Percentiles rank a stretch among this genome's conserved stretches.
phyloP scores from a whole-genome alignment of 1,139 yeast species.

The Pichia sp. region DNA sequence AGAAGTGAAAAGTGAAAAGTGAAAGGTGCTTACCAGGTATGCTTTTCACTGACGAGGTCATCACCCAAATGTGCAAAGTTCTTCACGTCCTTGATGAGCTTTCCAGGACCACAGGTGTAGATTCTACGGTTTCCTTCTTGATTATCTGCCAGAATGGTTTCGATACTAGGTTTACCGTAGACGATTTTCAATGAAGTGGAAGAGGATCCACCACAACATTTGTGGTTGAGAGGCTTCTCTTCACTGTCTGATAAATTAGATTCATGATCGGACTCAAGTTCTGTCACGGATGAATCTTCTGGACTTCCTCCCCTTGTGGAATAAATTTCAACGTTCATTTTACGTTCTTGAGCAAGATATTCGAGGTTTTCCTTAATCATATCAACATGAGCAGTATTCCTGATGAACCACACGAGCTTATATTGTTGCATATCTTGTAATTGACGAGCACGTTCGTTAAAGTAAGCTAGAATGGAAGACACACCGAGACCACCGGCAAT shows the following conservation, averaged over 20 bases:
- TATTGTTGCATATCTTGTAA: conserved; percentile 26
- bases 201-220: not conserved
- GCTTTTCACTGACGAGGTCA: conserved; percentile 5
- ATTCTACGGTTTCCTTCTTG: conserved; percentile 17
- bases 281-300: too few relatives aligned
- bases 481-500: conserved; percentile 23
- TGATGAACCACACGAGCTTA: conserved; percentile 25
- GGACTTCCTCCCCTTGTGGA: conserved; percentile 8
- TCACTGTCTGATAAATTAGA: not conserved
- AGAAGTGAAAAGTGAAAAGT: too few relatives aligned
- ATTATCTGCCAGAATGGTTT: conserved; percentile 1
- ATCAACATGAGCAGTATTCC: conserved; percentile 13
- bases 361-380: conserved; percentile 22
- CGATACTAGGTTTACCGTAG: conserved; percentile 18
- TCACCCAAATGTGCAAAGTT: conserved; percentile 3
- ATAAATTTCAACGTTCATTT: conserved; percentile 21
- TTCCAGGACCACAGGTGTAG: conserved; percentile 38
- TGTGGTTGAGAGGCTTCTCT: too few relatives aligned
- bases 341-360: conserved; percentile 14
- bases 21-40: conserved; percentile 8
- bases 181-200: conserved; percentile 4
- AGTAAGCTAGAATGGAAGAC: conserved; percentile 16
- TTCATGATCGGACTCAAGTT: too few relatives aligned
- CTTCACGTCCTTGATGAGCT: conserved; percentile 34
- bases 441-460: conserved; percentile 5